Conservation (phyloP, 2,329 filamentous ascomycete genomes). For the Colletotrichum agaves region DNA sequence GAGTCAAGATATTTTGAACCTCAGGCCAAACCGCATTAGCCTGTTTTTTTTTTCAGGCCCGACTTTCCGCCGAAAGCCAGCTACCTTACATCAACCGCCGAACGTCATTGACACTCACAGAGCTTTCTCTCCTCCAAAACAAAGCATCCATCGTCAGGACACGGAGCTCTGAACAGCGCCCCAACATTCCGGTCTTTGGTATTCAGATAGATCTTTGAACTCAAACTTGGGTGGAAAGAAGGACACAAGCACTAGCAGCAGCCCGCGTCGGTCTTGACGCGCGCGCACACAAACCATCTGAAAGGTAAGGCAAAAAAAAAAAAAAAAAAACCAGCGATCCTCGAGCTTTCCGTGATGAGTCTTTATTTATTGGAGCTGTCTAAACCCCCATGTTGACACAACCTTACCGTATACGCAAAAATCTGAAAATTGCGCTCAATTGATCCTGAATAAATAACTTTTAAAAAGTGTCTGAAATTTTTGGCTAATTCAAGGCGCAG, state of each 20-base stretch:
- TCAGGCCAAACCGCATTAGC: slow-evolving; percentile 11
- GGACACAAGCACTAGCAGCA: not conserved
- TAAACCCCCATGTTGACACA: slow-evolving; percentile 71
- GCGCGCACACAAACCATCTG: not conserved
- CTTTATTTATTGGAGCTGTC: slow-evolving; percentile 81
- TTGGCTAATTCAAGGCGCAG: slow-evolving; percentile 34
- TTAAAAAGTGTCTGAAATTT: slow-evolving; percentile 11
- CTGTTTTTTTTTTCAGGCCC: not conserved
- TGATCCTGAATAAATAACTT: not conserved
- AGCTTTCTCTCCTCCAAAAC: not conserved
- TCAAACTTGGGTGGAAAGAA: not conserved
- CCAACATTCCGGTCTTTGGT: not conserved
- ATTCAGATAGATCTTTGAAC: not conserved
- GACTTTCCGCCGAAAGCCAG: slow-evolving; percentile 24
- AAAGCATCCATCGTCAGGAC: slow-evolving; percentile 7
- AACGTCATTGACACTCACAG: slow-evolving; percentile 20
- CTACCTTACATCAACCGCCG: not conserved
- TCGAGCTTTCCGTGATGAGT: slow-evolving; percentile 53
- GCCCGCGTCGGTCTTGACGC: not conserved
- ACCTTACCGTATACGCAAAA: slow-evolving; percentile 68
- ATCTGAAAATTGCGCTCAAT: slow-evolving; percentile 46
- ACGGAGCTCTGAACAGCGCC: slow-evolving; percentile 21
- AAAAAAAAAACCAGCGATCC: not conserved
- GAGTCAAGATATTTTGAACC: not conserved
- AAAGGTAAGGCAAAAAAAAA: slow-evolving; percentile 30